Conservation (phyloP, 768 basidiomycete genomes). For the Asterophora lycoperdoides region DNA sequence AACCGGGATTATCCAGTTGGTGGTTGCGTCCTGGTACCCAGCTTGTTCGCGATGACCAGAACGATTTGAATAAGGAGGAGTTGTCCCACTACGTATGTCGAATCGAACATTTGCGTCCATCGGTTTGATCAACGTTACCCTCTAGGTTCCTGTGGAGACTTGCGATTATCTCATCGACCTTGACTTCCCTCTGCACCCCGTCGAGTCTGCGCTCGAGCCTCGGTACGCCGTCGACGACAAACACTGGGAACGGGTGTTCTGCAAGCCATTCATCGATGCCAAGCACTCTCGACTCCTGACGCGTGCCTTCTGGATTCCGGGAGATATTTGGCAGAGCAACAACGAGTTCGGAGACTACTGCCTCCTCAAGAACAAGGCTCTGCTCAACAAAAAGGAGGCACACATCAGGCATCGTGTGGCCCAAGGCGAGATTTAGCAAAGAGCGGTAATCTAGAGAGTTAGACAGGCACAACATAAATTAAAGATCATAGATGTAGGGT, state of each 20-base stretch:
- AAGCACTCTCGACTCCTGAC: slow-evolving; percentile 67
- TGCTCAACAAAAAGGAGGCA: slow-evolving; percentile 33
- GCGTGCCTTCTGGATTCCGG: slow-evolving; percentile 79
- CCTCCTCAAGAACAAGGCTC: slow-evolving; percentile 62
- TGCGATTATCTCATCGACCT: slow-evolving; percentile 93
- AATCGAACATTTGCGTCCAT: slow-evolving; percentile 2
- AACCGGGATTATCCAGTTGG: slow-evolving; percentile 23
- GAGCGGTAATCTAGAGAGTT: background rate
- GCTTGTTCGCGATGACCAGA: slow-evolving; percentile 60
- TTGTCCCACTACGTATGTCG: slow-evolving; percentile 65
- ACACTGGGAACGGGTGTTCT: slow-evolving; percentile 80
- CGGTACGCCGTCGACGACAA: slow-evolving; percentile 64
- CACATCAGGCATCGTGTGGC: slow-evolving; percentile 17
- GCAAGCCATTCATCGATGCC: slow-evolving; percentile 81
- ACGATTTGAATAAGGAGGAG: slow-evolving; percentile 86
- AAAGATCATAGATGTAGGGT: background rate
- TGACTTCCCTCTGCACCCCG: slow-evolving; percentile 73
- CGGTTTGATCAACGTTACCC: slow-evolving; percentile 3
- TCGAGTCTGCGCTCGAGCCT: slow-evolving; percentile 60
- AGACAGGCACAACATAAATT: background rate
- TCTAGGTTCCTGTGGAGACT: slow-evolving; percentile 59
- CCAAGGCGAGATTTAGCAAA: slow-evolving; percentile 10
- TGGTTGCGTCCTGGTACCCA: slow-evolving; percentile 65
- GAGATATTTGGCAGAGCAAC: slow-evolving; percentile 55
- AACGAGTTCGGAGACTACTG: slow-evolving; percentile 92